Conservation (phyloP, 129 eudicot species). For the Arctium minus region DNA sequence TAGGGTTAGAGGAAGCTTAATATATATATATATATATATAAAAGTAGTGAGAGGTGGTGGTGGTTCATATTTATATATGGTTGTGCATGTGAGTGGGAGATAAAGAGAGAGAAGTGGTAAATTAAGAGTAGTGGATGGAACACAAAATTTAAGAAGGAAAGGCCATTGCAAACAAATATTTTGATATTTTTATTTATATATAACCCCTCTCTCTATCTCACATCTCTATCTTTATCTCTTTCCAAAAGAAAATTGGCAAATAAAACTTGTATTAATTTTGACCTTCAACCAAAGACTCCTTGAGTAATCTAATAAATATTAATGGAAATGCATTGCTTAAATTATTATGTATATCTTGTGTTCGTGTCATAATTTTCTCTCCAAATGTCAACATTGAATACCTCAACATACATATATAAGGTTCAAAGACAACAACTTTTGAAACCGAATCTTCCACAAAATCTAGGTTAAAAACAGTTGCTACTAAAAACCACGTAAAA, state of each 20-base stretch:
- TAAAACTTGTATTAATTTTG: neutral
- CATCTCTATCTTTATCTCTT: neutral
- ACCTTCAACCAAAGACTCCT: neutral
- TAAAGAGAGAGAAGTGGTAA: conserved; percentile 22
- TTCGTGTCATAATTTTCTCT: neutral
- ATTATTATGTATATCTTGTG: too few relatives aligned
- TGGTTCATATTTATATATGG: conserved; percentile 18
- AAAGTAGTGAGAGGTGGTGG: conserved; percentile 34
- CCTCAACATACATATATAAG: too few relatives aligned
- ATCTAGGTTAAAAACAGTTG: neutral
- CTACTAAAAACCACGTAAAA: neutral
- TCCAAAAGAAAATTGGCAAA: neutral
- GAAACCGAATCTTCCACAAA: neutral
- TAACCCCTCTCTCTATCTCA: neutral
- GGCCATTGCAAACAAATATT: neutral
- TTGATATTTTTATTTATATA: neutral
- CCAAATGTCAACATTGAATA: neutral
- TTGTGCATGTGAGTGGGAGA: conserved; percentile 25
- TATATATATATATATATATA: neutral
- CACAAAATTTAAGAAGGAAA: conserved; percentile 21
- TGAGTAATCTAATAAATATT: neutral
- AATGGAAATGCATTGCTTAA: neutral
- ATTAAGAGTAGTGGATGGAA: conserved; percentile 31
- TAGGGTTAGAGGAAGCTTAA: conserved; percentile 22
- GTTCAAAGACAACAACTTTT: too few relatives aligned